phyloP scores from a whole-genome alignment of 768 basidiomycete genomes.

The Erythrobasidium yunnanense region DNA sequence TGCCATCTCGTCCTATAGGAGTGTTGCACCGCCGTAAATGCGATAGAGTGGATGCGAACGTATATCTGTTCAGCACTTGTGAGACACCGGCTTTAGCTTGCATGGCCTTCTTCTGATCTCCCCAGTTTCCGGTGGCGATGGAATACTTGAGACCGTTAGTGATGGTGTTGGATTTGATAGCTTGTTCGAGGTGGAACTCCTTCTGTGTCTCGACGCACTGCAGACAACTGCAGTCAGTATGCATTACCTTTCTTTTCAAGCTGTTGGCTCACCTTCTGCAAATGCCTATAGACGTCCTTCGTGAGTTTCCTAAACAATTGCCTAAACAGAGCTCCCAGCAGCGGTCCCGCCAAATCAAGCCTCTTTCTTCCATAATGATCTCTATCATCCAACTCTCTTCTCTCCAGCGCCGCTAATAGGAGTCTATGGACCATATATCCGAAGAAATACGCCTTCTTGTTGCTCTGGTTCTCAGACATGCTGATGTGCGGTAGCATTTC shows the following conservation, averaged over 20 bases:
- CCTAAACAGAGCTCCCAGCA: slow-evolving; percentile 91
- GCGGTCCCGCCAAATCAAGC: slow-evolving; percentile 84
- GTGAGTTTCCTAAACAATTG: slow-evolving; percentile 95
- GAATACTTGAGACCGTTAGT: slow-evolving; percentile 98
- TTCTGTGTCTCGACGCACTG: slow-evolving; percentile 95
- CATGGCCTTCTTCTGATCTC: slow-evolving; percentile 97
- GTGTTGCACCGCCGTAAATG: slow-evolving; percentile 97
- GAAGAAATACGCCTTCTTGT: slow-evolving; percentile 98
- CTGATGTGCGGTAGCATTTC: slow-evolving; percentile 97
- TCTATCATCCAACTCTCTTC: slow-evolving; percentile 92
- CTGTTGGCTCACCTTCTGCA: slow-evolving; percentile 66
- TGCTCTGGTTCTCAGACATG: slow-evolving; percentile 87
- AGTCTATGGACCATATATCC: slow-evolving; percentile 99
- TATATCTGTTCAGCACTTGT: slow-evolving; percentile 95
- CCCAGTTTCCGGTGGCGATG: slow-evolving; percentile 97
- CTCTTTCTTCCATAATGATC: slow-evolving; percentile 99
- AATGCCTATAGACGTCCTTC: slow-evolving; percentile 88
- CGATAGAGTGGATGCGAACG: slow-evolving; percentile 93
- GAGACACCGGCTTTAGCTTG: slow-evolving; percentile 96
- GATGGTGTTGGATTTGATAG: slow-evolving; percentile 92
- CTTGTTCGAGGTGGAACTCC: slow-evolving; percentile 78
- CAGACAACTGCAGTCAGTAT: slow-evolving; percentile 11
- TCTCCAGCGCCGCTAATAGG: slow-evolving; percentile 79
- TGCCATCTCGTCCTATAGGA: slow-evolving; percentile 92
- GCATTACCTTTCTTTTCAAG: background rate